Evolutionary conservation across 2,329 filamentous ascomycete genomes (phyloP).

Genomic region (Myriosclerotinia curreyana): DNA sequence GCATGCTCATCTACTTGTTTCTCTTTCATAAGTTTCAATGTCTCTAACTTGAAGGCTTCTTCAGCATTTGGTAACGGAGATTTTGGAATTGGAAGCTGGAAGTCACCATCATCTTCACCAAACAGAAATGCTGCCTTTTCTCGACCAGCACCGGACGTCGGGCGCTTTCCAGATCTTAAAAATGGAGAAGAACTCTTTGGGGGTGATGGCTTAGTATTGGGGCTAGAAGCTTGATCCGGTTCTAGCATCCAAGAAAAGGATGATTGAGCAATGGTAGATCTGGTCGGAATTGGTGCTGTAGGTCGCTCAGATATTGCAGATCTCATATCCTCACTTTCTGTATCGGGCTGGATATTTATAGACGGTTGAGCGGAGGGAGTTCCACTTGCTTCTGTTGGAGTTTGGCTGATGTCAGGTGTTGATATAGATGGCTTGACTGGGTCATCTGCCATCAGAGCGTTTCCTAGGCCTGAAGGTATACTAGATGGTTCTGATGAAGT

Average conservation of each 20-base stretch:
- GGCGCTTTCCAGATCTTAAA: constrained; percentile 32
- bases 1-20: constrained; percentile 16
- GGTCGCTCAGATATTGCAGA: constrained; percentile 25
- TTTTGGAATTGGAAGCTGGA: constrained; percentile 20
- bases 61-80: constrained; percentile 29
- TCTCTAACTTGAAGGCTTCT: constrained; percentile 36
- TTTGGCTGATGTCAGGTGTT: not conserved
- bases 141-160: constrained; percentile 32
- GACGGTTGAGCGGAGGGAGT: not conserved
- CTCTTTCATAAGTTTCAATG: constrained; percentile 31
- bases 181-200: constrained; percentile 37
- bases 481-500: constrained; percentile 1
- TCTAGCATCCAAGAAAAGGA: constrained; percentile 79
- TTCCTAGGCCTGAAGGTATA: not conserved
- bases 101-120: constrained; percentile 36
- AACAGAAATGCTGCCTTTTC: constrained; percentile 41
- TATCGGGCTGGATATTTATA: not conserved
- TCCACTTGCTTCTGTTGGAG: not conserved
- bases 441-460: not conserved
- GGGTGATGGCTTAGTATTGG: constrained; percentile 28
- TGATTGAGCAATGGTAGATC: constrained; percentile 68
- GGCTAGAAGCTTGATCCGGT: constrained; percentile 37
- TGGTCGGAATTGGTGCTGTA: constrained; percentile 52
- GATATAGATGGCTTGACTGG: not conserved
- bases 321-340: constrained; percentile 16